Base-by-base conservation (phyloP, 768 basidiomycete genomes). In the Lenzites betulinus region DNA sequence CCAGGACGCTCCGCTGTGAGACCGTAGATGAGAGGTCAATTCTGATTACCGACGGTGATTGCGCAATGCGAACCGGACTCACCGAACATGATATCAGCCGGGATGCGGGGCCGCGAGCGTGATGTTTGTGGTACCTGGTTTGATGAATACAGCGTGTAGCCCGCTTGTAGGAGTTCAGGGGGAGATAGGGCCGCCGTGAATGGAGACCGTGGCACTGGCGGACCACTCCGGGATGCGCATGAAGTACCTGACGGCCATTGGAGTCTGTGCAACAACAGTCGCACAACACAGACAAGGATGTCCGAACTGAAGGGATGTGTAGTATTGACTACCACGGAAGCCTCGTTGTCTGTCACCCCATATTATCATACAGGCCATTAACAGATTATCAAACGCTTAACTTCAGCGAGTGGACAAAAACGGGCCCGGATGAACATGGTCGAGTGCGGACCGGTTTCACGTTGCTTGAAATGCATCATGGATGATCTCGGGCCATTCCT, bases 401-500 rank as follows among this genome's bases (percentile, higher is more conserved):
- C 75, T 23, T 69, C 69, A 13, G 76, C 71, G 39, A 83, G 72
- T 1, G 1, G 76, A 76, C 28, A 70, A 74, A 70, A 81, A 80
- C 1, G 81, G 81, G 6, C 81, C 81, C 7, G 82, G 71, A 62
- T 81, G 81, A 8, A 80, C 63, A 25, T 83, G 80, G 7, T 81
- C 78, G 9, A 82, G 73, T 0, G 79, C 78, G 16, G 67, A 55
- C 54, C 74, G 66, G 67, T 82, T 78, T 15, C 78, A 73, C 20
- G 78, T 80, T 0, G 75, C 76, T 11, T 83, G 67, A 66, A 84
- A 83, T 2, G 81, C 75, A 65, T 81, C 81, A n/a, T 77, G 74
- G 54, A 83, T 75, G 66, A 82, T 82, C 59, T 83, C 83, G 1
- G 81, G 81, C 78, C 78, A 82, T 28, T 79, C 81, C 66, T 83